These are phyloP conservation scores for Ascochyta rabiei DNA, from an alignment of 2,329 filamentous ascomycete genomes.

Conservation along the genomic window DNA sequence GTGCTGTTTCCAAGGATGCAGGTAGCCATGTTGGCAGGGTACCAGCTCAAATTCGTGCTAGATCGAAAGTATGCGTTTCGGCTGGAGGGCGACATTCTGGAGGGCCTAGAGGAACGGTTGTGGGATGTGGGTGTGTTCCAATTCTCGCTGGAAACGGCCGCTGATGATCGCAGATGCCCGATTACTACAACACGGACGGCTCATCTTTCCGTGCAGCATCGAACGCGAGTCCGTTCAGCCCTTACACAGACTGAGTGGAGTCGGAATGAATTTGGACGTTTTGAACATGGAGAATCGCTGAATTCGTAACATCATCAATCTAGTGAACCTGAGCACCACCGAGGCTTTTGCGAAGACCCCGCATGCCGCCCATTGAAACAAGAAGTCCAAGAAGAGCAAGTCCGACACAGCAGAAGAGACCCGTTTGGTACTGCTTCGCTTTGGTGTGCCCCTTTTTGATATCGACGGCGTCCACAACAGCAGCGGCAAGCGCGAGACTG, in stretches of 20 bases:
- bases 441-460: slow-evolving; percentile 8
- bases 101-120: background rate
- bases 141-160: no score
- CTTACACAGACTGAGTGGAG: slow-evolving; percentile 7
- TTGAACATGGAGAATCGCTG: no score
- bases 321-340: slow-evolving; percentile 5
- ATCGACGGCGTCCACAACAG: slow-evolving; percentile 10
- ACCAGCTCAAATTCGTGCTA: slow-evolving; percentile 21
- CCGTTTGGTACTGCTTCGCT: slow-evolving; percentile 10
- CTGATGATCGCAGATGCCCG: background rate
- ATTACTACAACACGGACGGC: slow-evolving; percentile 2
- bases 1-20: slow-evolving; percentile 16
- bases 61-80: slow-evolving; percentile 19
- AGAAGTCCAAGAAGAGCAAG: slow-evolving; percentile 5
- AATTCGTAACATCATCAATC: background rate
- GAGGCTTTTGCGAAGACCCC: slow-evolving; percentile 3
- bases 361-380: slow-evolving; percentile 1
- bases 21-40: slow-evolving; percentile 12
- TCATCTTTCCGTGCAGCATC: slow-evolving; percentile 1
- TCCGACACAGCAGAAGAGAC: slow-evolving; percentile 7
- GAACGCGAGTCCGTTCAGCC: slow-evolving; percentile 7
- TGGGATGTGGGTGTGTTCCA: slow-evolving; percentile 3
- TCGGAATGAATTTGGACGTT: no score
- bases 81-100: background rate
- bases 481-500: slow-evolving; percentile 5